These are phyloP conservation scores for Cercospora sp. DNA, from an alignment of 2,329 filamentous ascomycete species.

Conservation along the genomic window DNA sequence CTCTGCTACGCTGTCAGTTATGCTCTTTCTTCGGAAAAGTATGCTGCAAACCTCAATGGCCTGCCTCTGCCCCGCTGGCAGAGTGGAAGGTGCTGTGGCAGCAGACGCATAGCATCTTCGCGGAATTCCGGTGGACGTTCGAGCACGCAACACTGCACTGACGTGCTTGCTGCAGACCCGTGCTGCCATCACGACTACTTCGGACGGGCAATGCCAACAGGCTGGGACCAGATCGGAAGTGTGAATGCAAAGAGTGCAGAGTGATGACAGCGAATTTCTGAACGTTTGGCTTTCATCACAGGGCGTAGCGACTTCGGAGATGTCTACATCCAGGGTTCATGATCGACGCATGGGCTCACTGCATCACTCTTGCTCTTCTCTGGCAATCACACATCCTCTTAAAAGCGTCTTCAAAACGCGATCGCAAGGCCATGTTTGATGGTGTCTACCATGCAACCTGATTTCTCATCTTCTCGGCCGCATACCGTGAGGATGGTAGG, in stretches of 20 bases:
- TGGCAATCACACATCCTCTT: background rate
- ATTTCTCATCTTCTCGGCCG: background rate
- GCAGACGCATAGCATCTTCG: conserved; percentile 37
- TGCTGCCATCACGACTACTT: conserved; percentile 10
- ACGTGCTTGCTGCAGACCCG: conserved; percentile 30
- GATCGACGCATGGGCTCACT: background rate
- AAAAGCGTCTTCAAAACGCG: background rate
- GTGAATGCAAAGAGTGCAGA: background rate
- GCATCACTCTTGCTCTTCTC: background rate
- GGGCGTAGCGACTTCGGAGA: conserved; percentile 3
- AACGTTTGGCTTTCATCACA: background rate
- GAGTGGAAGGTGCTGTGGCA: conserved; percentile 44
- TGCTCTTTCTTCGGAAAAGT: no score
- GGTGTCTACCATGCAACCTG: background rate
- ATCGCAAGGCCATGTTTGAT: background rate
- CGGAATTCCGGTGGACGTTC: conserved; percentile 12
- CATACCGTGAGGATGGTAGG: background rate
- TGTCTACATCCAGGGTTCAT: background rate
- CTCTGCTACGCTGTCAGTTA: conserved; percentile 40
- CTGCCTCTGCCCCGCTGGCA: conserved; percentile 43
- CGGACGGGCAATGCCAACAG: background rate
- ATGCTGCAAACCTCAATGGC: conserved; percentile 29
- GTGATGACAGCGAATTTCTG: background rate
- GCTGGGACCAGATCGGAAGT: background rate
- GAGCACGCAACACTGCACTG: conserved; percentile 23